These are phyloP conservation scores for Tylopilus intermedius DNA, from an alignment of 768 basidiomycete genomes.

Conservation along the genomic window DNA sequence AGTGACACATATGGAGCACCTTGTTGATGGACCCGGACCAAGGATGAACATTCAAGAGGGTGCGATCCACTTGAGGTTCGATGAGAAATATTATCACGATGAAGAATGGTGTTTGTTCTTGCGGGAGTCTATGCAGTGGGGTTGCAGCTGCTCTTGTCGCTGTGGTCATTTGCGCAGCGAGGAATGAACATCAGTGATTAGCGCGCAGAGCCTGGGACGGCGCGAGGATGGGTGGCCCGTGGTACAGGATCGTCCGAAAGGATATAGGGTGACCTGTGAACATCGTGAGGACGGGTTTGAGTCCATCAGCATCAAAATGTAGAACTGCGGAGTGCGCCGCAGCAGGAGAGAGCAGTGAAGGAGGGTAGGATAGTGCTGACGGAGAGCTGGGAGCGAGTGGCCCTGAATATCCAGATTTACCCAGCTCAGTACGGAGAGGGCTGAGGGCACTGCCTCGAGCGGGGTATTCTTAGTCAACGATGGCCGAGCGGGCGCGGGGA, in stretches of 20 bases:
- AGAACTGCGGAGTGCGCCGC: neutral
- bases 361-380: neutral
- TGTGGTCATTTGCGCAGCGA: neutral
- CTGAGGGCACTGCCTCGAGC: constrained; percentile 20
- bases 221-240: neutral
- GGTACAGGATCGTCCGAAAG: neutral
- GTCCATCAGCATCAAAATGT: neutral
- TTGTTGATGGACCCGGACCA: too few species aligned
- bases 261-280: neutral
- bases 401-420: constrained; percentile 18
- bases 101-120: neutral
- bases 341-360: neutral
- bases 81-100: too few species aligned
- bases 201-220: neutral
- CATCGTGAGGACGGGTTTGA: neutral
- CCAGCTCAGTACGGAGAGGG: constrained; percentile 1
- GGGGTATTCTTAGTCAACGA: constrained; percentile 13
- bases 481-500: constrained; percentile 1
- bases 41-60: too few species aligned
- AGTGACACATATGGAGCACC: too few species aligned
- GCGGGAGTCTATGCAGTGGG: too few species aligned
- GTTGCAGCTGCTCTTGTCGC: too few species aligned
- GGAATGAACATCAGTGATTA: neutral
- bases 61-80: too few species aligned
- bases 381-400: neutral